Conservation (phyloP, 352 stramenopile genomes). For the Pythium aphanidermatum region DNA sequence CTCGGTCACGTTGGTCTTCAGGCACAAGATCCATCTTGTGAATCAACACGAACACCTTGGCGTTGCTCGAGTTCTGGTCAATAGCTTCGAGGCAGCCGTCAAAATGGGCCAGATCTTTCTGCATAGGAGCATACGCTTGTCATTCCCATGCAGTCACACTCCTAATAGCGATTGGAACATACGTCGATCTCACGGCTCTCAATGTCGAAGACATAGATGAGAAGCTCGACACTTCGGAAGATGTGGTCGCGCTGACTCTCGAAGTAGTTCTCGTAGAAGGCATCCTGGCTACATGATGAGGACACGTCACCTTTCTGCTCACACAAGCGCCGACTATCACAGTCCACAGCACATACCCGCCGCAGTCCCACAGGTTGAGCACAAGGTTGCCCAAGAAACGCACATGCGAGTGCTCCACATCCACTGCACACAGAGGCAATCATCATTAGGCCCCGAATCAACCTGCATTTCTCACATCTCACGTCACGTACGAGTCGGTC, state of each 20-base stretch:
- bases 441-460: not conserved
- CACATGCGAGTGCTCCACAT: slow-evolving; percentile 91
- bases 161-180: too few relatives aligned
- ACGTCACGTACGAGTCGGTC: slow-evolving; percentile 79
- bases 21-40: slow-evolving; percentile 99
- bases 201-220: slow-evolving; percentile 99
- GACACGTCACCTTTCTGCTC: slow-evolving; percentile 1
- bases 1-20: slow-evolving; percentile 73
- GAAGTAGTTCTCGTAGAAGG: slow-evolving; percentile 99
- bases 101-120: slow-evolving; percentile 98
- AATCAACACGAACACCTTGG: slow-evolving; percentile 98
- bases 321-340: not conserved
- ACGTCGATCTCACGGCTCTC: slow-evolving; percentile 84
- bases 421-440: slow-evolving; percentile 38
- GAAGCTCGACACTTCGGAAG: slow-evolving; percentile 97
- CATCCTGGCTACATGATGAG: slow-evolving; percentile 87
- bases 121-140: slow-evolving; percentile 29
- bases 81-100: slow-evolving; percentile 96
- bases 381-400: slow-evolving; percentile 98
- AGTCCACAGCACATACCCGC: slow-evolving; percentile 48
- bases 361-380: slow-evolving; percentile 99
- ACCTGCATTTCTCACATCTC: not conserved
- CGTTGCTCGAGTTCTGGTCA: slow-evolving; percentile 97
- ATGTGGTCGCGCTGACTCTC: slow-evolving; percentile 98
- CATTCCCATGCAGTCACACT: slow-evolving; percentile 8